Evolutionary conservation across 2,329 filamentous ascomycete species (phyloP).

Genomic region (Rachicladosporium sp.): DNA sequence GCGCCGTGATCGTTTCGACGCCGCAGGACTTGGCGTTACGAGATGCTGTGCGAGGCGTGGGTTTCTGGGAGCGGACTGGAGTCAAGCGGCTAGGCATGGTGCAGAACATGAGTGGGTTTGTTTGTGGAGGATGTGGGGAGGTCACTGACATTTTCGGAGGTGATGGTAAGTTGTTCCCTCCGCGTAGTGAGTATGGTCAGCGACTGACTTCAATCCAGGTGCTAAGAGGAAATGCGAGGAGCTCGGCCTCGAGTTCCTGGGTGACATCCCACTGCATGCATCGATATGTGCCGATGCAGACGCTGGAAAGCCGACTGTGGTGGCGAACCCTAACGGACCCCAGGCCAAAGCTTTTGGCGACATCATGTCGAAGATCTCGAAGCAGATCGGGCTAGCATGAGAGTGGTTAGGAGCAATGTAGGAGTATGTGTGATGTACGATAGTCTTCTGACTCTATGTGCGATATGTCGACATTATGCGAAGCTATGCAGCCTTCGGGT

Average conservation of each 20-base stretch:
- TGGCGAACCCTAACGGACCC: conserved; percentile 65
- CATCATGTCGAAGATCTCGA: too few relatives aligned
- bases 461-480: too few relatives aligned
- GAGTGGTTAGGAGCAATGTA: too few relatives aligned
- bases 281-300: conserved; percentile 81
- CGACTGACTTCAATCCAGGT: conserved; percentile 26
- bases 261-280: conserved; percentile 78
- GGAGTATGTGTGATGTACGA: too few relatives aligned
- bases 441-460: too few relatives aligned
- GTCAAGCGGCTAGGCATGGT: conserved; percentile 77
- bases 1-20: conserved; percentile 78
- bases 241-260: conserved; percentile 66
- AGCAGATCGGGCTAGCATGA: too few relatives aligned
- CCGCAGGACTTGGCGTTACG: conserved; percentile 87
- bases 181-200: too few relatives aligned
- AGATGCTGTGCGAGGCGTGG: conserved; percentile 82
- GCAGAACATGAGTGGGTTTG: conserved; percentile 82
- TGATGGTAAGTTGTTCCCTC: conserved; percentile 15
- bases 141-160: conserved; percentile 26
- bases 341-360: conserved; percentile 55
- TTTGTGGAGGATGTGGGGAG: conserved; percentile 49
- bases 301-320: conserved; percentile 76
- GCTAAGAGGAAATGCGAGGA: conserved; percentile 59
- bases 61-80: conserved; percentile 79
- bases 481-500: too few relatives aligned